Evolutionary conservation across 1,284 basidiomycete species (phyloP), one percentile per base, ranked within the genome.

Genomic region (Ustilago sp.): DNA sequence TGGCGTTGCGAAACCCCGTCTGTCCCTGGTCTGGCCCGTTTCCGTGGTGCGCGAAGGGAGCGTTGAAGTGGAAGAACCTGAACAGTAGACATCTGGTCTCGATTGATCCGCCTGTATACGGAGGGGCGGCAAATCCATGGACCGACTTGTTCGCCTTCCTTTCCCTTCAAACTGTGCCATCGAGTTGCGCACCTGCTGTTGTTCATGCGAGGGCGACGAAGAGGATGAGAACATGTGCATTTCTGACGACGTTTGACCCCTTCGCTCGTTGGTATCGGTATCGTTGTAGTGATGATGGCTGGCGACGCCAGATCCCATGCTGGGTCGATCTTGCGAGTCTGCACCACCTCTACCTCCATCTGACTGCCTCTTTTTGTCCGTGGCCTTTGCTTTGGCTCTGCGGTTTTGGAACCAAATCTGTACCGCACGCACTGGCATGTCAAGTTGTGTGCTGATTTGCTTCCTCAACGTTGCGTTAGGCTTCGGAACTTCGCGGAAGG

Each of bases 351-450:
- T 39, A 32, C 54, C 53, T 2, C 28, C 50, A 41, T 43, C 50
- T 32, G 41, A 41, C 48, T 48, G 43, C n/a, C 58, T 60, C 68
- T 70, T 70, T 59, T 77, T 80, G 23, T 75, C 77, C 59, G 69
- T 43, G 8, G 80, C 70, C 59, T 83, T 83, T 0, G 81, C 81
- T 47, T 83, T 83, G 3, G 81, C 81, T 9, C 81, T 62, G 3
- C 81, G 74, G 36, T 83, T 81, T 59, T 81, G 80, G 50, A 81
- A 81, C 80, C 80, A 81, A 39, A 81, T 80, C 68, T 83, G 81
- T 8, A 83, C 75, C 13, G 80, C 77, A 4, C 81, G 50, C 11
- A 69, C 59, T 9, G 80, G 77, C 81, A 83, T 83, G 59, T 79
- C 80, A 36, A 83, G 74, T 63, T 83, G 77, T 28, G 72, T 69